Percentiles rank a stretch among this genome's conserved stretches.
Conservation (phyloP, 1,284 basidiomycete genomes). For the Cutaneotrichosporon sp. region DNA sequence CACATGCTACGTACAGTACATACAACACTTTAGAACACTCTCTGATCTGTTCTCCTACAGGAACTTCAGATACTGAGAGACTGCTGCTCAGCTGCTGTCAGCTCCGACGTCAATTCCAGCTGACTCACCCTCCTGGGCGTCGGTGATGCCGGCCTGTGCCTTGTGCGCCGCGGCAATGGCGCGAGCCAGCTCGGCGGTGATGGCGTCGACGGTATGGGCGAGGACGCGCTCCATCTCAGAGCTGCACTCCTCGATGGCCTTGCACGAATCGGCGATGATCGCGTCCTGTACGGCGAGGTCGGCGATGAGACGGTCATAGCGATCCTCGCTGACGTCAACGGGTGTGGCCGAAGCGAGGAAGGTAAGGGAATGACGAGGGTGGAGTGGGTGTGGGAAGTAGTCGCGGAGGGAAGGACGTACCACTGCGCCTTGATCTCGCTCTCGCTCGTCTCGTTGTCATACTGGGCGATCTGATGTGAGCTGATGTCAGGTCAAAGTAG, state of each 20-base stretch:
- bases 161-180: neutral
- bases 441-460: neutral
- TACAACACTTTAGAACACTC: too few relatives aligned
- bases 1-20: neutral
- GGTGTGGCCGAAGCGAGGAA: neutral
- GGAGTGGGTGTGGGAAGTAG: neutral
- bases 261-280: neutral
- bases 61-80: neutral
- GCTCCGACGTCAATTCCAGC: neutral
- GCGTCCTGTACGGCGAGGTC: constrained; percentile 3
- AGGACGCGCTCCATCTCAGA: neutral
- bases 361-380: neutral
- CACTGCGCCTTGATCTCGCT: neutral
- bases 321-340: constrained; percentile 4
- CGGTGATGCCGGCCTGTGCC: neutral
- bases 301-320: neutral
- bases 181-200: neutral
- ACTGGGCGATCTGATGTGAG: neutral
- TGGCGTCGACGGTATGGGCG: neutral
- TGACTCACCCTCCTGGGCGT: neutral
- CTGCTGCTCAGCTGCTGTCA: neutral
- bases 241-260: neutral
- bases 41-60: too few relatives aligned
- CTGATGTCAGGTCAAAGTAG: neutral
- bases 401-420: neutral